Evolutionary conservation across 129 eudicot genomes (phyloP).

Genomic region (Flaveria sonorensis): DNA sequence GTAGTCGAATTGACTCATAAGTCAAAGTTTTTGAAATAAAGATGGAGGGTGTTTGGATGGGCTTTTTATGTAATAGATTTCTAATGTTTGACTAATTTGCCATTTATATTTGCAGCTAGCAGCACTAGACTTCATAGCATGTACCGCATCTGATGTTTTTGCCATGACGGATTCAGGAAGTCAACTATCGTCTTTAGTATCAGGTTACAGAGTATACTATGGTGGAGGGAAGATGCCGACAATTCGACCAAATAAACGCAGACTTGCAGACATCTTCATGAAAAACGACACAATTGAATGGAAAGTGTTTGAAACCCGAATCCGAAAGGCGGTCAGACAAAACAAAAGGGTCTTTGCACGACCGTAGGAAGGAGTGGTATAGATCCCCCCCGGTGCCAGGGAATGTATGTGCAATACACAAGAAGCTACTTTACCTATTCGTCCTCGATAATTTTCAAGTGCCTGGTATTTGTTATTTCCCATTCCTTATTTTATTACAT

Average conservation of each 20-base stretch:
- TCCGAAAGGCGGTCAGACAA: conserved; percentile 91
- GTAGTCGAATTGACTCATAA: background rate
- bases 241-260: conserved; percentile 93
- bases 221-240: conserved; percentile 98
- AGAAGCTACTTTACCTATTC: conserved; percentile 26
- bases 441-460: conserved; percentile 13
- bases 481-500: conserved; percentile 38
- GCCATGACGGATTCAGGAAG: conserved; percentile 99
- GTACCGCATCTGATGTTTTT: conserved; percentile 82
- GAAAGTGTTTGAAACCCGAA: conserved; percentile 79
- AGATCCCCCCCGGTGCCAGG: conserved; percentile 88
- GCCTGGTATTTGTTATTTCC: conserved; percentile 1
- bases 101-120: conserved; percentile 66
- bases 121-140: conserved; percentile 89
- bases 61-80: background rate
- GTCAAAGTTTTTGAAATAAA: background rate
- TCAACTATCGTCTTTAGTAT: conserved; percentile 83
- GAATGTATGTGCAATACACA: conserved; percentile 84
- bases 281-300: conserved; percentile 91
- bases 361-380: conserved; percentile 80
- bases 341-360: conserved; percentile 82
- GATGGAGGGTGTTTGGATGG: background rate
- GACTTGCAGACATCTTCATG: conserved; percentile 84
- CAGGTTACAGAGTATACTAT: conserved; percentile 83
- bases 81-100: background rate